These are phyloP conservation scores for Magnolia sinica DNA, from an alignment of 164 flowering plant species.

Conservation along the genomic window DNA sequence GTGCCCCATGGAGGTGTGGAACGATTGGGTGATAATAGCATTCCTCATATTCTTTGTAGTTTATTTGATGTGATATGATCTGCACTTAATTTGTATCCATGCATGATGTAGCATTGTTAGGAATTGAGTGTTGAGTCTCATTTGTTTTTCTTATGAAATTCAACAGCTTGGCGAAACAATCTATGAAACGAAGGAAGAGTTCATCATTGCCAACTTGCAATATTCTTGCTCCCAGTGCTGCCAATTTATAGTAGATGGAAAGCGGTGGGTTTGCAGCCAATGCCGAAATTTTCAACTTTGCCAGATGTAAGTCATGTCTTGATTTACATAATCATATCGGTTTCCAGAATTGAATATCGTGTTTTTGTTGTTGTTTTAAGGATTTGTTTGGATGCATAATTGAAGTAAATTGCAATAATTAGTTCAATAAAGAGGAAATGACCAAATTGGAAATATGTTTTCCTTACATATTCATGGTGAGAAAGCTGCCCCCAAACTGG, in stretches of 20 bases:
- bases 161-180: conserved; percentile 94
- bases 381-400: background rate
- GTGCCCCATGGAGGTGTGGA: too few species aligned
- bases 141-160: conserved; percentile 4
- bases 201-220: conserved; percentile 98
- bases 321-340: background rate
- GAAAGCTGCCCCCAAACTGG: too few species aligned
- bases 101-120: background rate
- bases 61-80: background rate
- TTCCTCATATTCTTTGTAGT: background rate
- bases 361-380: background rate
- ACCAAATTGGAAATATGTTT: too few species aligned
- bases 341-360: background rate
- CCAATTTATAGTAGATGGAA: conserved; percentile 79
- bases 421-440: too few species aligned
- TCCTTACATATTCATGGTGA: too few species aligned
- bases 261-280: conserved; percentile 79
- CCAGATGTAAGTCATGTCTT: conserved; percentile 61
- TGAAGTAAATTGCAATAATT: too few species aligned
- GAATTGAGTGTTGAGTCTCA: background rate
- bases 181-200: conserved; percentile 93
- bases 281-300: conserved; percentile 94
- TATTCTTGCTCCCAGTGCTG: conserved; percentile 88
- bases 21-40: too few species aligned
- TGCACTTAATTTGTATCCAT: background rate